Percentiles rank a stretch among this genome's conserved stretches.
Evolutionary conservation across 768 basidiomycete species (phyloP).

Genomic region (Boletus subcaerulescens): DNA sequence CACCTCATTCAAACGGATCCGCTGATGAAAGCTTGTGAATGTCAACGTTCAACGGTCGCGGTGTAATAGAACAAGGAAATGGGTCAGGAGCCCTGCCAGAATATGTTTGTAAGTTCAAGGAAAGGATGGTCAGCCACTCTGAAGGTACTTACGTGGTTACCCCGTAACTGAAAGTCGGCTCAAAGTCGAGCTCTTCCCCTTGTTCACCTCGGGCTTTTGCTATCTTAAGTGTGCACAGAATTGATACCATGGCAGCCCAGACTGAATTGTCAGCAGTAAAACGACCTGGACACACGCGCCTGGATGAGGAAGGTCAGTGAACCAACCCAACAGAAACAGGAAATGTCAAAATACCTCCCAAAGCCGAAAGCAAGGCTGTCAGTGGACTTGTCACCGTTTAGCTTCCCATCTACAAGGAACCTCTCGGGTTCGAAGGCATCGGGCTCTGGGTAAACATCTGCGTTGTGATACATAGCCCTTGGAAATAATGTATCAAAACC

Average conservation of each 20-base stretch:
- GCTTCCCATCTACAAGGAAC: slow-evolving; percentile 20
- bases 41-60: neutral
- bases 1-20: neutral
- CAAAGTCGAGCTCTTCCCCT: slow-evolving; percentile 27
- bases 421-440: slow-evolving; percentile 32
- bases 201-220: slow-evolving; percentile 20
- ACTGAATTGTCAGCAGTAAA: slow-evolving; percentile 27
- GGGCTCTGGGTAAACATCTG: slow-evolving; percentile 15
- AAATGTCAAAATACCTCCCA: slow-evolving; percentile 17
- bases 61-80: neutral
- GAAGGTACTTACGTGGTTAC: slow-evolving; percentile 6
- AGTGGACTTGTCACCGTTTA: neutral
- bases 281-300: slow-evolving; percentile 33
- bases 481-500: neutral
- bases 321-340: neutral
- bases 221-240: slow-evolving; percentile 29
- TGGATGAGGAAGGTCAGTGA: slow-evolving; percentile 1
- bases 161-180: slow-evolving; percentile 13
- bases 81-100: neutral
- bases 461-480: slow-evolving; percentile 18
- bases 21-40: neutral
- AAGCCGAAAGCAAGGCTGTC: slow-evolving; percentile 19
- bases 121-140: too few relatives aligned
- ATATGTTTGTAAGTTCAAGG: too few relatives aligned
- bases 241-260: slow-evolving; percentile 29